phyloP scores from a whole-genome alignment of 1,284 basidiomycete species.

The Rhizoctonia solani region DNA sequence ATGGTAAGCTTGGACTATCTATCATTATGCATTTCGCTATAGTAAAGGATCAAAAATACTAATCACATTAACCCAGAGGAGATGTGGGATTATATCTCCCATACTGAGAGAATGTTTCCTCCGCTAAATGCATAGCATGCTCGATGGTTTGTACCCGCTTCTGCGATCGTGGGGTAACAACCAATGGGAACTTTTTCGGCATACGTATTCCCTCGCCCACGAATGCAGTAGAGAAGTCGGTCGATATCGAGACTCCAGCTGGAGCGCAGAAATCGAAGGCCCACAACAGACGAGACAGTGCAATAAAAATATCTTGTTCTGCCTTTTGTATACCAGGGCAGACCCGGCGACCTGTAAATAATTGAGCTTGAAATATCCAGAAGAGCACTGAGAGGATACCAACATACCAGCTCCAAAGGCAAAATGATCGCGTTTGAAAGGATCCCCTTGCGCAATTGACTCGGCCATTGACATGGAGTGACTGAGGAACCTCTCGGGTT shows the following conservation, averaged over 20 bases:
- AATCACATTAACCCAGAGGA: too few species aligned
- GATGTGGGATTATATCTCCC: background rate
- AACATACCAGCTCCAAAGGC: constrained; percentile 23
- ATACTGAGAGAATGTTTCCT: constrained; percentile 4
- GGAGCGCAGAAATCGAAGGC: constrained; percentile 18
- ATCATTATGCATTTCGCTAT: too few species aligned
- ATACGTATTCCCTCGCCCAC: background rate
- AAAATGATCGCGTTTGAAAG: constrained; percentile 20
- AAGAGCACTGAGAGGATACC: background rate
- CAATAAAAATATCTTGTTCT: constrained; percentile 25
- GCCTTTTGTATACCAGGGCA: constrained; percentile 22
- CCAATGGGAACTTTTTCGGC: background rate
- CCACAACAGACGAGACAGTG: constrained; percentile 23
- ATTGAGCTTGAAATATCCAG: background rate
- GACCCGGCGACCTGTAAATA: constrained; percentile 8
- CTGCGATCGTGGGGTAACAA: constrained; percentile 9
- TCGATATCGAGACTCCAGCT: background rate
- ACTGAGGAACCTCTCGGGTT: constrained; percentile 93
- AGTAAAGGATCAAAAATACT: too few species aligned
- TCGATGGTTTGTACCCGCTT: background rate
- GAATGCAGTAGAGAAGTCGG: background rate
- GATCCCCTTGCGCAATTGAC: constrained; percentile 10
- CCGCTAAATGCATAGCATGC: background rate
- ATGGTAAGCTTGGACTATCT: too few species aligned
- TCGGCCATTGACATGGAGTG: constrained; percentile 46